Evolutionary conservation across 768 basidiomycete species (phyloP).

Genomic region (Xerocomellus intermedius): DNA sequence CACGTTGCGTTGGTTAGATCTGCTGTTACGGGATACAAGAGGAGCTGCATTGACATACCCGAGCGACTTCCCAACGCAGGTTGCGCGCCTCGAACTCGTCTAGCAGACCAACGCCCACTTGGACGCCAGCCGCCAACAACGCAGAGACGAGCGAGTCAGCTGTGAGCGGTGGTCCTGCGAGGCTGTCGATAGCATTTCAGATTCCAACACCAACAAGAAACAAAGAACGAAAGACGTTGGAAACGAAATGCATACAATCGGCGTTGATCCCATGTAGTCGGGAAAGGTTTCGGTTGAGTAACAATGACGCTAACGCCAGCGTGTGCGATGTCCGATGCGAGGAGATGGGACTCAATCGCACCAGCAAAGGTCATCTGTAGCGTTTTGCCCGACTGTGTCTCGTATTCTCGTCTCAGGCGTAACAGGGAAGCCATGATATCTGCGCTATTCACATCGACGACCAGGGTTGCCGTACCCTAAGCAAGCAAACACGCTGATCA

Average conservation of each 20-base stretch:
- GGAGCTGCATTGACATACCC: slow-evolving; percentile 28
- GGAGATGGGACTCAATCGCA: slow-evolving; percentile 59
- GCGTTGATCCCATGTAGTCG: slow-evolving; percentile 60
- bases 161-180: slow-evolving; percentile 70
- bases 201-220: not conserved
- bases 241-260: slow-evolving; percentile 48
- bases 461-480: slow-evolving; percentile 62
- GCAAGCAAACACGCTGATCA: not conserved
- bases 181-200: slow-evolving; percentile 33
- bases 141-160: slow-evolving; percentile 51
- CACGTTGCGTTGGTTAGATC: not conserved
- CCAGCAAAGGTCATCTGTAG: slow-evolving; percentile 65
- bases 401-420: slow-evolving; percentile 65
- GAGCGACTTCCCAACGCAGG: slow-evolving; percentile 39
- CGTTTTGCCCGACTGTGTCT: slow-evolving; percentile 51
- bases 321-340: slow-evolving; percentile 66
- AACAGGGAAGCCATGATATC: slow-evolving; percentile 74
- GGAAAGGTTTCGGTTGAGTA: slow-evolving; percentile 59
- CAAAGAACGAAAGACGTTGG: not conserved
- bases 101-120: slow-evolving; percentile 54
- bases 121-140: slow-evolving; percentile 59
- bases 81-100: slow-evolving; percentile 34
- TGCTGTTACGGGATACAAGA: too few species aligned
- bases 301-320: slow-evolving; percentile 74
- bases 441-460: slow-evolving; percentile 64